Evolutionary conservation across 192 early-diverging fungal genomes (phyloP), one percentile per base, ranked within the genome.

Genomic region (Powellomyces hirtus): DNA sequence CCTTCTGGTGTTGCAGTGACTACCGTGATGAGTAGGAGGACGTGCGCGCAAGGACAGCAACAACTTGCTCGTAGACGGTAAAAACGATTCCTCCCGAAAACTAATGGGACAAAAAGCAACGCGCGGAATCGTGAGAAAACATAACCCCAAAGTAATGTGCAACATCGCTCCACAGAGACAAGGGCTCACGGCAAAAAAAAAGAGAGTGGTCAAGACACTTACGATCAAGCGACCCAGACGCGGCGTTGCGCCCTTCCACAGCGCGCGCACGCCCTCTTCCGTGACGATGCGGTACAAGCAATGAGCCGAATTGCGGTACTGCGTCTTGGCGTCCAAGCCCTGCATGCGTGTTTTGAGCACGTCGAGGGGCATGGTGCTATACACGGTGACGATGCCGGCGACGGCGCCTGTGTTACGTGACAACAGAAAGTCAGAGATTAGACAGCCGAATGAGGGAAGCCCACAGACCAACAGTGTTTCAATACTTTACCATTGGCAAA

Each of bases 291-390:
- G 85, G 71, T 74, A 81, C 10, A 84, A 71, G 66, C 94, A 96
- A 67, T 94, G 88, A 16, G 90, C 66, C 22, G 89, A 84, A 61
- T 84, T 86, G 30, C 75, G 76, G 64, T 97, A 95, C 38, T 90
- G 76, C 10, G 68, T 64, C 11, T 75, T 69, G 1, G 90, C 93
- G 35, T 90, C 79, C 10, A 90, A 74, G n/a, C 85, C 86, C 75
- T 99, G 97, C 93, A 97, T 93, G 61, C 90, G 88, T 11, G 97
- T 99, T 77, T 98, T 98, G 62, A 96, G 83, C n/a, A 95, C 94
- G 77, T 98, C 96, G 20, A 98, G 72, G 11, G 95, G 95, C 95
- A 97, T 97, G 1, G 97, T 99, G 0, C 90, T 79, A 69, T 96
- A 99, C 0, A 97, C 95, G 0, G 94, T 99, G 24, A 98, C 84